A percentile compares a stretch with the other conserved stretches of the same genome.
These are phyloP conservation scores for Gnomoniopsis smithogilvyi DNA, from an alignment of 2,329 filamentous ascomycete species.

Conservation along the genomic window DNA sequence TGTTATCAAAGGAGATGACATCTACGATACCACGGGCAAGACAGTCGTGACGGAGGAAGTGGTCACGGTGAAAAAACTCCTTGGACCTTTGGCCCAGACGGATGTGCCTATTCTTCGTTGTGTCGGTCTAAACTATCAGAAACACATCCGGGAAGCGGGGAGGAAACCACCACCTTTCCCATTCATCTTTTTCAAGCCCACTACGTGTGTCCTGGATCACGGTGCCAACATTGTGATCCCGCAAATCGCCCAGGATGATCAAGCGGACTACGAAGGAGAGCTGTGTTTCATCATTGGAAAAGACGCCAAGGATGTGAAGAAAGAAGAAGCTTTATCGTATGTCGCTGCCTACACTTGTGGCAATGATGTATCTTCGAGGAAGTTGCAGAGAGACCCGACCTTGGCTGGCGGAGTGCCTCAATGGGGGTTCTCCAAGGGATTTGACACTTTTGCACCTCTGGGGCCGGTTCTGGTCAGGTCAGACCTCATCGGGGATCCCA, in stretches of 20 bases:
- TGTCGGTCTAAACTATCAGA: constrained; percentile 58
- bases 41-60: constrained; percentile 52
- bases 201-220: constrained; percentile 34
- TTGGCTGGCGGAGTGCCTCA: constrained; percentile 51
- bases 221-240: constrained; percentile 40
- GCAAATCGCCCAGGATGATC: constrained; percentile 43
- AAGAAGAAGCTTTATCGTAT: constrained; percentile 42
- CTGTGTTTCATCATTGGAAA: constrained; percentile 45
- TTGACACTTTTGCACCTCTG: constrained; percentile 53
- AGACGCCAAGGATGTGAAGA: constrained; percentile 37
- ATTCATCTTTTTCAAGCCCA: constrained; percentile 49
- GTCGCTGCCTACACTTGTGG: constrained; percentile 51
- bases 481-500: constrained; percentile 39
- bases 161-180: constrained; percentile 47
- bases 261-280: constrained; percentile 48
- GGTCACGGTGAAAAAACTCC: constrained; percentile 48
- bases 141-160: constrained; percentile 52
- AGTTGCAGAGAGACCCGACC: constrained; percentile 46
- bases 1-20: constrained; percentile 47
- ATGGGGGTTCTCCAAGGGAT: constrained; percentile 55
- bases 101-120: constrained; percentile 57
- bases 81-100: constrained; percentile 46
- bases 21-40: constrained; percentile 42
- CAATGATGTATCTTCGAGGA: constrained; percentile 53
- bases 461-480: constrained; percentile 46